Evolutionary conservation across 164 flowering plant genomes (phyloP).

Genomic region (Tetrastigma voinierianum): DNA sequence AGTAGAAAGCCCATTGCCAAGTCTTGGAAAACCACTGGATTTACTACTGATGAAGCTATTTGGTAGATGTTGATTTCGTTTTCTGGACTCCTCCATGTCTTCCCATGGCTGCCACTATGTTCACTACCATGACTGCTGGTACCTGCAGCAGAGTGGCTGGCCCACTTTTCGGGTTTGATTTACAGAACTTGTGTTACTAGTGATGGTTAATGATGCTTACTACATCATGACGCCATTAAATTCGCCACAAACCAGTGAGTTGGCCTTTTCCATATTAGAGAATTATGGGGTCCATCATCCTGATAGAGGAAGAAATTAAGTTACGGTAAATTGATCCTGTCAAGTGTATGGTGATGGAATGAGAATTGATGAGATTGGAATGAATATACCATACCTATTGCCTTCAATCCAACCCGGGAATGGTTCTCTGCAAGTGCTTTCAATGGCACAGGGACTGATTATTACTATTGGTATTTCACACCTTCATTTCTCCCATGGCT

Average conservation of each 20-base stretch:
- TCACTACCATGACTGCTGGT: conserved; percentile 96
- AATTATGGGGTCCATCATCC: conserved; percentile 97
- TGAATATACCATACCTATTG: conserved; percentile 57
- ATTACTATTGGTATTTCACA: conserved; percentile 80
- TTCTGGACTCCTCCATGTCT: conserved; percentile 61
- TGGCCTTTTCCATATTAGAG: conserved; percentile 90
- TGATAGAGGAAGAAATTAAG: conserved; percentile 14
- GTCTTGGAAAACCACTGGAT: conserved; percentile 73
- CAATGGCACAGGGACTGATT: conserved; percentile 85
- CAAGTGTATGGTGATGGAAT: background rate
- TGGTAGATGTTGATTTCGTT: conserved; percentile 70
- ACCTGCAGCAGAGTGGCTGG: conserved; percentile 39
- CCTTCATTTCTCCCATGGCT: conserved; percentile 99
- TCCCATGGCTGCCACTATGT: conserved; percentile 89
- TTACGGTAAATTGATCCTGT: too few relatives aligned
- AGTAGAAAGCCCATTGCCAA: conserved; percentile 43
- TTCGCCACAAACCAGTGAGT: conserved; percentile 78
- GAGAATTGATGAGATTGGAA: background rate
- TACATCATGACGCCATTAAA: conserved; percentile 79
- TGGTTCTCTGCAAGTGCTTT: conserved; percentile 79
- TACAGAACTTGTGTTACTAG: background rate
- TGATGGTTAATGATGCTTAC: conserved; percentile 34
- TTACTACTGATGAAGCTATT: conserved; percentile 79
- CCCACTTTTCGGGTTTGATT: too few relatives aligned
- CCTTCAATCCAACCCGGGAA: conserved; percentile 99